Evolutionary conservation across 2,329 filamentous ascomycete species (phyloP).

Genomic region (Aspergillus oerlinghausenensis): DNA sequence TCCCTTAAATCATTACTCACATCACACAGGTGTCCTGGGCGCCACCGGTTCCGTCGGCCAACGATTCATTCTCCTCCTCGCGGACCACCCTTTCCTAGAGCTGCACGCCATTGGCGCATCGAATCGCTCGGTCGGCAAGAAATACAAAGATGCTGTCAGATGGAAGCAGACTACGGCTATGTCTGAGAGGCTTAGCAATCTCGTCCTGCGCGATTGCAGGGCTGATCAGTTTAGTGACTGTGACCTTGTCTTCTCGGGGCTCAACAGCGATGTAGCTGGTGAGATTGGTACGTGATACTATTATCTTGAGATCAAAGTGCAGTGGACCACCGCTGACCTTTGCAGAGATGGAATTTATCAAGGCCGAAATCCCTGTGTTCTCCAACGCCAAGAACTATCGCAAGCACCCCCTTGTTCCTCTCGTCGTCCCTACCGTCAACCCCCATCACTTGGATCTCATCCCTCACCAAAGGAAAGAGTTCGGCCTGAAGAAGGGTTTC

Average conservation of each 20-base stretch:
- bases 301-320: neutral
- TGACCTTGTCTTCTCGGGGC: constrained; percentile 86
- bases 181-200: constrained; percentile 66
- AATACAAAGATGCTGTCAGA: constrained; percentile 86
- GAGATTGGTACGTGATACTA: constrained; percentile 68
- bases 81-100: constrained; percentile 78
- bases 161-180: constrained; percentile 93
- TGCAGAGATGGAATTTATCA: constrained; percentile 83
- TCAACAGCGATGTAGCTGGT: constrained; percentile 88
- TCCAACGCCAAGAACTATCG: constrained; percentile 98
- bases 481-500: constrained; percentile 76
- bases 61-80: constrained; percentile 88
- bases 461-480: constrained; percentile 74
- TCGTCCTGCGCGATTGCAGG: constrained; percentile 81
- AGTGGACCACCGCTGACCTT: neutral
- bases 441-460: constrained; percentile 81
- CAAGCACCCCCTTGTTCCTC: constrained; percentile 79
- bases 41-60: constrained; percentile 93
- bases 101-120: constrained; percentile 89
- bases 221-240: constrained; percentile 81
- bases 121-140: constrained; percentile 82
- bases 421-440: constrained; percentile 95
- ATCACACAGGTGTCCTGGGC: constrained; percentile 65
- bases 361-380: constrained; percentile 84
- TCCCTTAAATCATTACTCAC: constrained; percentile 10